These are phyloP conservation scores for Calonectria hongkongensis DNA, from an alignment of 2,329 filamentous ascomycete genomes.

Conservation along the genomic window DNA sequence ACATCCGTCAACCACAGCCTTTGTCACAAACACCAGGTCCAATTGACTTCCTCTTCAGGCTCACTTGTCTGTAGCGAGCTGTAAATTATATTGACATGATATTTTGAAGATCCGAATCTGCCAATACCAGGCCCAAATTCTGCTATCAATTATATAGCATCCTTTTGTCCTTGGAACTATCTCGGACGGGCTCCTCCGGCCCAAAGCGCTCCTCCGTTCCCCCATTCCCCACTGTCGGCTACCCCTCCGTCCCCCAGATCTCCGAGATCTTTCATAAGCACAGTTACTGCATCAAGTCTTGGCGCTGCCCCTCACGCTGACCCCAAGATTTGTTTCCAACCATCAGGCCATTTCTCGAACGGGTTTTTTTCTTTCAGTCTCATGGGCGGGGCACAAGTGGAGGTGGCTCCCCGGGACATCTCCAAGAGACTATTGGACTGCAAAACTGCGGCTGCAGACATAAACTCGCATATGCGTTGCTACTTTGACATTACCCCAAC, in stretches of 20 bases:
- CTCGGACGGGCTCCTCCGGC: background rate
- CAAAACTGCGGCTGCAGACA: conserved; percentile 33
- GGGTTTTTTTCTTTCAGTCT: conserved; percentile 7
- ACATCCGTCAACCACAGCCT: background rate
- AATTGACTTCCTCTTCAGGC: background rate
- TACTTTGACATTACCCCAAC: conserved; percentile 51
- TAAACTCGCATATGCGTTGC: conserved; percentile 40
- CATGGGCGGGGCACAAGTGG: conserved; percentile 20
- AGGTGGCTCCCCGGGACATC: background rate
- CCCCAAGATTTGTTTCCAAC: conserved; percentile 29
- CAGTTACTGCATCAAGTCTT: conserved; percentile 32
- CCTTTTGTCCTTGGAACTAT: conserved; percentile 25
- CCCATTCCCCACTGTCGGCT: conserved; percentile 44
- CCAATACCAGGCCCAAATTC: too few species aligned
- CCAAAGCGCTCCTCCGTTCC: conserved; percentile 45
- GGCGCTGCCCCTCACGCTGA: conserved; percentile 35
- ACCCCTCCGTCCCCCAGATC: conserved; percentile 39
- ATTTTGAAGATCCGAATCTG: background rate
- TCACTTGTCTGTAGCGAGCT: background rate
- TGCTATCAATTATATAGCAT: background rate
- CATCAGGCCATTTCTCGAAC: conserved; percentile 26
- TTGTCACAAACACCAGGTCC: background rate
- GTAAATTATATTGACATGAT: background rate
- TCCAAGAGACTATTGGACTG: background rate
- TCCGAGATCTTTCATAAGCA: conserved; percentile 35